Evolutionary conservation across 176 grass and related monocot species (phyloP).

Genomic region (Musa itinerans): DNA sequence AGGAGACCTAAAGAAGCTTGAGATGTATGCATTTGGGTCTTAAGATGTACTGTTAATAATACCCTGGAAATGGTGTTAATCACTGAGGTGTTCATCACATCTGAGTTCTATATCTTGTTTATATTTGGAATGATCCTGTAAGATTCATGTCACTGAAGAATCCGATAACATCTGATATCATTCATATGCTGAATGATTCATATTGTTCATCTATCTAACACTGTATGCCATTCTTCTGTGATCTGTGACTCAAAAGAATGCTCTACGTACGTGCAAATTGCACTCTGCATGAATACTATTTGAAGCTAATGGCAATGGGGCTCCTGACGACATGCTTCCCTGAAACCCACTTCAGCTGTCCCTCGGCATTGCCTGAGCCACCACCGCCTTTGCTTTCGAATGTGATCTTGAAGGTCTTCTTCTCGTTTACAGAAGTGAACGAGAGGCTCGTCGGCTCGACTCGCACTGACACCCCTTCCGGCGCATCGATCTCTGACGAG

Average conservation of each 20-base stretch:
- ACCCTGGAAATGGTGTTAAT: too few species aligned
- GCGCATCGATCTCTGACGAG: neutral
- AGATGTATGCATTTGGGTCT: neutral
- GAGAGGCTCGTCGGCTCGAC: neutral
- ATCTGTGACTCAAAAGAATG: too few species aligned
- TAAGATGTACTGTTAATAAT: neutral
- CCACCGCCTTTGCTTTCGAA: neutral
- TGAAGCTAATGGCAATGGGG: neutral
- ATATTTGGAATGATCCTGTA: too few species aligned
- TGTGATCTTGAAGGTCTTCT: neutral
- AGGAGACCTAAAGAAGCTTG: neutral
- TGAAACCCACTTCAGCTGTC: constrained; percentile 6
- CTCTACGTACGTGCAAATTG: too few species aligned
- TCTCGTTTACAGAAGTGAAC: neutral
- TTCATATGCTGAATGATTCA: too few species aligned
- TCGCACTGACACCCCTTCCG: neutral
- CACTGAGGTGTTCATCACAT: too few species aligned
- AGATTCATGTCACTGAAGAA: too few species aligned
- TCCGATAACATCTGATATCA: too few species aligned
- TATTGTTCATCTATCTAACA: too few species aligned
- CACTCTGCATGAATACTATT: too few species aligned
- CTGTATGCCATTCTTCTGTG: too few species aligned
- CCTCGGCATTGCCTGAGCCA: neutral
- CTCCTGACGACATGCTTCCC: constrained; percentile 11
- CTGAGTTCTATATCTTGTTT: too few species aligned